phyloP scores from a whole-genome alignment of 2,329 filamentous ascomycete genomes.

The Stagonosporopsis vannaccii region DNA sequence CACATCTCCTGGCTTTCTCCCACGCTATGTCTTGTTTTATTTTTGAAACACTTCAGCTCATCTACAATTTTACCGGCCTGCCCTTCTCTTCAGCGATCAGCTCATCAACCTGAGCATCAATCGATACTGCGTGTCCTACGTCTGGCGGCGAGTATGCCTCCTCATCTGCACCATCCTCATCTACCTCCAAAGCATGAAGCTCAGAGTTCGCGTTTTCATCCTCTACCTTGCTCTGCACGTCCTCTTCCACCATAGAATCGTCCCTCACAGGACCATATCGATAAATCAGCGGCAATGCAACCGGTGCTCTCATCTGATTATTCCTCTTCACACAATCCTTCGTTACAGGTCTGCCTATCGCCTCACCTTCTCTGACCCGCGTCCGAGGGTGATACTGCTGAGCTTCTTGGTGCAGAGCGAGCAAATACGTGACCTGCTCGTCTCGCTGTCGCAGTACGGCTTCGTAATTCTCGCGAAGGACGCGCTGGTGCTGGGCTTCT shows the following conservation, averaged over 20 bases:
- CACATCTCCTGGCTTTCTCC: background rate
- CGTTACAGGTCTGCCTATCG: background rate
- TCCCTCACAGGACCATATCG: background rate
- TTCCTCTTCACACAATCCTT: background rate
- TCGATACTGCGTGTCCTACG: background rate
- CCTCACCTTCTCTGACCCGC: background rate
- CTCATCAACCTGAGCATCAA: constrained; percentile 2
- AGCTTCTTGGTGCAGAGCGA: background rate
- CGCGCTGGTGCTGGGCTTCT: background rate
- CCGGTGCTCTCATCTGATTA: background rate
- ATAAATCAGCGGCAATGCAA: background rate
- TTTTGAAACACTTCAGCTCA: too few relatives aligned
- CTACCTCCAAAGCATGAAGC: background rate
- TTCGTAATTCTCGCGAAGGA: background rate
- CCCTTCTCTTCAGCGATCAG: constrained; percentile 7
- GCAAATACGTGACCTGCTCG: background rate
- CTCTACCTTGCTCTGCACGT: background rate
- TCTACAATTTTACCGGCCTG: too few relatives aligned
- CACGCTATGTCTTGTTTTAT: too few relatives aligned
- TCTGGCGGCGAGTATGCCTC: background rate
- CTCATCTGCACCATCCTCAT: background rate
- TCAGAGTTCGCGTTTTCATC: background rate
- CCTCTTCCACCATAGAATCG: background rate
- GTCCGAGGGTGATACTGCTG: background rate
- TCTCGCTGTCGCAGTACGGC: background rate